phyloP scores from a whole-genome alignment of 2,329 filamentous ascomycete genomes.

The Neofusicoccum sp. region DNA sequence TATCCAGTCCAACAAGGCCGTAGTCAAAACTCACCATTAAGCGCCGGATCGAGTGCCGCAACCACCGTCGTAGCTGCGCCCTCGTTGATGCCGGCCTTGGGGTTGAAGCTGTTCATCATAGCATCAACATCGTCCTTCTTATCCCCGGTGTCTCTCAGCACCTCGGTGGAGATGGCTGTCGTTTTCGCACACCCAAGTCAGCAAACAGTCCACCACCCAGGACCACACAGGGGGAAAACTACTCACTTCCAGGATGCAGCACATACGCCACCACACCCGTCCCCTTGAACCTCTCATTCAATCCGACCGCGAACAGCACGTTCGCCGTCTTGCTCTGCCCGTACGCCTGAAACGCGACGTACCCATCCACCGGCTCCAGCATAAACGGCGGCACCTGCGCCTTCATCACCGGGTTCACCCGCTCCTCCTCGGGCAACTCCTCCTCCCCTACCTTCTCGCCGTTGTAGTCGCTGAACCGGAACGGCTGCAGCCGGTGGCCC shows the following conservation, averaged over 20 bases:
- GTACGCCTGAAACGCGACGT: constrained; percentile 20
- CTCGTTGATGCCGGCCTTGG: constrained; percentile 28
- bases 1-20: background rate
- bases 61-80: constrained; percentile 31
- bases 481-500: constrained; percentile 21
- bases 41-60: constrained; percentile 30
- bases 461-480: constrained; percentile 23
- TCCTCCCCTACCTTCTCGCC: constrained; percentile 14
- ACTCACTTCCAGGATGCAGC: constrained; percentile 30
- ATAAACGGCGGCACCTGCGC: background rate
- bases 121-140: background rate
- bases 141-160: background rate
- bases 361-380: constrained; percentile 6
- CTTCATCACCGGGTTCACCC: no score
- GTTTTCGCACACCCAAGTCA: background rate
- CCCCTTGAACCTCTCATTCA: constrained; percentile 25
- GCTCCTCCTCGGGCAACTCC: no score
- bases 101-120: background rate
- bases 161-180: background rate
- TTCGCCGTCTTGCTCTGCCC: constrained; percentile 29
- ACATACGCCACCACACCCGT: constrained; percentile 29
- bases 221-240: background rate
- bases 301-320: constrained; percentile 27
- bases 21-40: constrained; percentile 19
- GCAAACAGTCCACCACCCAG: no score